Evolutionary conservation across 1,284 basidiomycete species (phyloP), one percentile per base, ranked within the genome.

Genomic region (Microbotryum violaceum): DNA sequence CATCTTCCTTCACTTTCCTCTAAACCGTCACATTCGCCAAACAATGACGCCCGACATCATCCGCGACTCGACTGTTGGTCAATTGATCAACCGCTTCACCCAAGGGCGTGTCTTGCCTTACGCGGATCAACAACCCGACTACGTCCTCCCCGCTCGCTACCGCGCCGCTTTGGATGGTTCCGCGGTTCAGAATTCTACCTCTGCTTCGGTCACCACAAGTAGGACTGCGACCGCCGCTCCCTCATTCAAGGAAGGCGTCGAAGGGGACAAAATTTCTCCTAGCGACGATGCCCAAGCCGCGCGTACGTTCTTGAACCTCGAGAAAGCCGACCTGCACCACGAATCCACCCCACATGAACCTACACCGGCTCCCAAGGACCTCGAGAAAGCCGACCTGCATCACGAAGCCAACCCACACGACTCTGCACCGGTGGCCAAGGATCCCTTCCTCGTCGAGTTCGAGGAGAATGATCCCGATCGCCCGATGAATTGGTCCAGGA

Each of bases 401-500:
- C 66, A 64, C 29, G 63, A 60, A 46, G 57, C 65, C 5, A 63
- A 61, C 61, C 57, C 58, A 3, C 58, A 53, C 23, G 63, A 8
- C 25, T 50, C 21, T 18, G 16, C 23, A n/a, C 5, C 18, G 46
- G 25, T 27, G 29, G n/a, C 14, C 21, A 49, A 25, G 27, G 54
- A 67, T 45, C 49, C 49, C 23, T 60, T 50, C 29, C 58, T 74
- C 33, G 72, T 75, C 45, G 71, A 69, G 74, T 62, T 71, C 46
- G 65, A 69, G 8, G 65, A 70, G 21, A 54, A 70, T 29, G 76
- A 77, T 50, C 71, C 70, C 9, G 75, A 74, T 42, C 74, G 74
- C 42, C 76, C 76, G 6, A 69, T 64, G 37, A 76, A 75, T 60
- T 77, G 76, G 76, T 57, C 68, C 1, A 52, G 54, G 5, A 47